Conservation (phyloP, 2,329 filamentous ascomycete species). For the Ceratocystiopsis brevicomis region DNA sequence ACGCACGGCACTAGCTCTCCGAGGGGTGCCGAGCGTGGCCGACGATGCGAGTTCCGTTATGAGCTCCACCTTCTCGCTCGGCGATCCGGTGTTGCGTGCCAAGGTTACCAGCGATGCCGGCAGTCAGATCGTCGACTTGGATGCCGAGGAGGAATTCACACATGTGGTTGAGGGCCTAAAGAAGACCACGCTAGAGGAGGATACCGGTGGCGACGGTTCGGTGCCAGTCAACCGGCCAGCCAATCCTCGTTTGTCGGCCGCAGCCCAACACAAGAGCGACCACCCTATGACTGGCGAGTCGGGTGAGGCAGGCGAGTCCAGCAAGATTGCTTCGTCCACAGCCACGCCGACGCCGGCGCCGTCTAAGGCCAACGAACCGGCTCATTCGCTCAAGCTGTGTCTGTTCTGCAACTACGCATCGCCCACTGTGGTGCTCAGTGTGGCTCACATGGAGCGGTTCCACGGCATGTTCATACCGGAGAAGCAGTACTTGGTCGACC, state of each 20-base stretch:
- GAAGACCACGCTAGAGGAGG: constrained; percentile 31
- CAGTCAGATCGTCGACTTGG: constrained; percentile 32
- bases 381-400: constrained; percentile 38
- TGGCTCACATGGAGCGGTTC: constrained; percentile 75
- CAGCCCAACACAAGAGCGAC: constrained; percentile 25
- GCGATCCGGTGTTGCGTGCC: constrained; percentile 46
- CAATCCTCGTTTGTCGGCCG: constrained; percentile 27
- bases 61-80: constrained; percentile 80
- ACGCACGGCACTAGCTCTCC: constrained; percentile 33
- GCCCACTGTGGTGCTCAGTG: constrained; percentile 53
- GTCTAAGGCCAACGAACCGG: constrained; percentile 15
- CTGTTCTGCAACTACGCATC: constrained; percentile 87
- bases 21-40: constrained; percentile 12
- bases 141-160: constrained; percentile 56
- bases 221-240: constrained; percentile 36
- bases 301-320: background rate
- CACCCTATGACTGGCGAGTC: constrained; percentile 18
- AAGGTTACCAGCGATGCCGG: constrained; percentile 22
- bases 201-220: constrained; percentile 13
- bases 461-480: constrained; percentile 97
- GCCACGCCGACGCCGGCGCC: constrained; percentile 13
- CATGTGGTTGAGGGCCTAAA: constrained; percentile 63
- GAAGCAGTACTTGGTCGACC: constrained; percentile 59
- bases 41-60: constrained; percentile 63
- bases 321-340: constrained; percentile 4